Evolutionary conservation across 805 yeast species (phyloP), one percentile per base, ranked within the genome.

Genomic region (Zygotorulaspora florentina): DNA sequence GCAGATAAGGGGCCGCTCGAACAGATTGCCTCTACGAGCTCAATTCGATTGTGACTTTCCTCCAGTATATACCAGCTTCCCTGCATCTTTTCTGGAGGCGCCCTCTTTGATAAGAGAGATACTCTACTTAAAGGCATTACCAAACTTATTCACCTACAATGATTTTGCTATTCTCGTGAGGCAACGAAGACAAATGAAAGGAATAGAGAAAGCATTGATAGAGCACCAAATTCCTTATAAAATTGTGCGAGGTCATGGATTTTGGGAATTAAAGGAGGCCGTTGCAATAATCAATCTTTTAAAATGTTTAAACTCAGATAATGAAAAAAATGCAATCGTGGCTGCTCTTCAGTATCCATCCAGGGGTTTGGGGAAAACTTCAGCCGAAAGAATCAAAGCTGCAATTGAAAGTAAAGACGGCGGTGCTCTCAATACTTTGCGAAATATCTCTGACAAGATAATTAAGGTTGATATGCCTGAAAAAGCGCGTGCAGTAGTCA

Each of bases 201-300:
- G 65, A 3, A 67, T 89, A 8, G 96, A 89, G 58, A 75, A 74
- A 27, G 84, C 79, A 15, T 66, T 91, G 18, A 70, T 78, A 1
- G 71, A 67, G 39, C 61, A 65, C 2, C 68, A 75, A 3, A 74
- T 89, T 2, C 89, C 93, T 0, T 85, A 86, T 56, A 65, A 67
- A 8, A 74, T 89, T 47, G 71, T 85, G 0, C 81, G 83, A 42
- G 96, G 96, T 0, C 72, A 71, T 36, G 82, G 88, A 1, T 86
- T 88, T 56, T 87, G 95, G 91, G 87, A 85, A 34, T 64, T 83
- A 34, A 77, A 76, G 45, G 96, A 87, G 56, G 81, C 87, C 12
- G 69, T 72, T 17, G 65, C 77, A 0, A 72, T 86, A 46, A 49
- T 88, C 35, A 85, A 83, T 57, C 80, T 81, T 52, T 58, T 91